Base-by-base conservation (phyloP, 2,329 filamentous ascomycete genomes). In the Dendrostoma leiphaemia region DNA sequence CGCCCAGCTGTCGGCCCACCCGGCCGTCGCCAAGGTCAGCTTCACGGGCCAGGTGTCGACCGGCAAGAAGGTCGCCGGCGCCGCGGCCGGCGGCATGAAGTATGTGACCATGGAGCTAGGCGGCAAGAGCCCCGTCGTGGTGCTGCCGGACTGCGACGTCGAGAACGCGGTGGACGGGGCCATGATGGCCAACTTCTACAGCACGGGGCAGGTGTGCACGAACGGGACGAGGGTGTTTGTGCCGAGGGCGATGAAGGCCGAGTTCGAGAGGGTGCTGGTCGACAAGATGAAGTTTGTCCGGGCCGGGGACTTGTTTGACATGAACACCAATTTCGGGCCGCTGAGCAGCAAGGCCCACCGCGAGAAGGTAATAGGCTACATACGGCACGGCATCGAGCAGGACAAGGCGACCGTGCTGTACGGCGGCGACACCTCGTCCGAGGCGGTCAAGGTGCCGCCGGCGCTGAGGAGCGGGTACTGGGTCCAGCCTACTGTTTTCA, bases 131-230 rank as follows among this genome's bases (percentile, higher is more conserved):
- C 89, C 91, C 0, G 77, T 91, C 38, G 76, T 96, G 48, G 79
- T 96, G 44, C 82, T 96, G 1, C 89, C 89, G 1, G 91, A 95
- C 64, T 89, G 88, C 15, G 83, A 90, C 48, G 70, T 93, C 19
- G 85, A 90, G 43, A 83, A 84, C 63, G 91, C 91, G n/a, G 91
- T 90, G 31, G 87, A 96, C 64, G 88, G 90, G 28, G 91, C 90
- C 59, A 92, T 96, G 88, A 90, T 95, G 78, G 91, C 91, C 63
- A 96, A 96, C 71, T 96, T 96, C 74, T 96, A 89, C 78, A 91
- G 88, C 61, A 89, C 89, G 0, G 91, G 91, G 28, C 91, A 96
- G 71, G 91, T 96, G 48, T 96, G 91, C 79, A 96, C 91, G 48
- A 96, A 96, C 68, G 91, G 91, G 47, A 96, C 91, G 1, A 81